These are phyloP conservation scores for Calycina herbarum DNA, from an alignment of 2,329 filamentous ascomycete species.

Conservation along the genomic window DNA sequence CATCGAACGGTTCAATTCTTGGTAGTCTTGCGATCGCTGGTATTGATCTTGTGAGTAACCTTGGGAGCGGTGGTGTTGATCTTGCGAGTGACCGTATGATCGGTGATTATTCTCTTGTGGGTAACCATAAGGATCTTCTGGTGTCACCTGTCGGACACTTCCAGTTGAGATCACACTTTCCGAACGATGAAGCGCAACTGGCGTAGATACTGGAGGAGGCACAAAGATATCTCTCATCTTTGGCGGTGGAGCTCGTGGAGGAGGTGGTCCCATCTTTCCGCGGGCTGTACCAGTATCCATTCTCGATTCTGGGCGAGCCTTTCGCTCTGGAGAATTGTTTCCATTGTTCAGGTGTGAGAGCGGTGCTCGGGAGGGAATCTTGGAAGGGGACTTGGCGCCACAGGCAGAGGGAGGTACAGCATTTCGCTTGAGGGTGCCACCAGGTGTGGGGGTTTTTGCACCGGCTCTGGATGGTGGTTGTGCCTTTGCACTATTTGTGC, in stretches of 20 bases:
- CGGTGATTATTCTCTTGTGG: conserved; percentile 31
- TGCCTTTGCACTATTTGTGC: conserved; percentile 33
- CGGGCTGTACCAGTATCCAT: conserved; percentile 40
- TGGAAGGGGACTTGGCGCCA: conserved; percentile 57
- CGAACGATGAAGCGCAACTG: conserved; percentile 48
- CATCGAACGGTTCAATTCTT: conserved; percentile 46
- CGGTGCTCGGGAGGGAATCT: conserved; percentile 69
- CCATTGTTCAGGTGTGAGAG: conserved; percentile 69
- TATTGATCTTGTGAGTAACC: conserved; percentile 10
- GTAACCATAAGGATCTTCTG: conserved; percentile 75
- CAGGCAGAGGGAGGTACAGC: conserved; percentile 27
- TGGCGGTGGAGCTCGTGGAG: conserved; percentile 71
- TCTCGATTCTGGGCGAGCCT: conserved; percentile 30
- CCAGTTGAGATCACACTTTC: conserved; percentile 50
- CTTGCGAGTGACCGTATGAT: conserved; percentile 3
- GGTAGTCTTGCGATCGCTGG: conserved; percentile 38
- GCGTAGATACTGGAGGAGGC: conserved; percentile 50
- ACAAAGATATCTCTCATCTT: conserved; percentile 85
- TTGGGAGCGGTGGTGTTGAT: conserved; percentile 3
- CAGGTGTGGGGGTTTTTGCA: conserved; percentile 56
- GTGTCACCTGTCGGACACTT: conserved; percentile 61
- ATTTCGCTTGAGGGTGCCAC: conserved; percentile 35
- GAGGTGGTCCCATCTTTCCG: conserved; percentile 51
- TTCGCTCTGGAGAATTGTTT: conserved; percentile 80
- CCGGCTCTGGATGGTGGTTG: conserved; percentile 33